Evolutionary conservation across 1,139 yeast species (phyloP).

Genomic region (Yamadazyma conglobata): DNA sequence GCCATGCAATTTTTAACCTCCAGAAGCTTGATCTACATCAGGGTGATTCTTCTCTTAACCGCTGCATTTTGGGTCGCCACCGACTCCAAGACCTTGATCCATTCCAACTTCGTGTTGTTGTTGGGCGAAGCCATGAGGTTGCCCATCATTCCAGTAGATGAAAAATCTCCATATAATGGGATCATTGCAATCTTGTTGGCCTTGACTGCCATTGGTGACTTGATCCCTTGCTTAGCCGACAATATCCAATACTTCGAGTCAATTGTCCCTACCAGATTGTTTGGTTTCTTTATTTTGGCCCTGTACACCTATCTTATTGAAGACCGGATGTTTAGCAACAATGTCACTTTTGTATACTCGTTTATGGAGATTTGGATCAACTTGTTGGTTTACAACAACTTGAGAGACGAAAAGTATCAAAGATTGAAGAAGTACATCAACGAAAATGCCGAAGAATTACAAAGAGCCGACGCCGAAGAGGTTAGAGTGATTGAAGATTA

Average conservation of each 20-base stretch:
- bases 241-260: conserved; percentile 60
- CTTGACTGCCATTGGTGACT: conserved; percentile 47
- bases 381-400: conserved; percentile 57
- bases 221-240: conserved; percentile 56
- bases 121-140: conserved; percentile 59
- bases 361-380: conserved; percentile 72
- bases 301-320: conserved; percentile 39
- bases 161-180: conserved; percentile 52
- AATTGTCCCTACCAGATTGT: conserved; percentile 64
- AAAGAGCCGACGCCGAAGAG: conserved; percentile 26
- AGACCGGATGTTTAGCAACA: conserved; percentile 51
- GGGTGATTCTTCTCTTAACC: conserved; percentile 44
- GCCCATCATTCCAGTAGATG: conserved; percentile 41
- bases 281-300: conserved; percentile 52
- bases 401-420: conserved; percentile 59
- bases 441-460: conserved; percentile 33
- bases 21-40: conserved; percentile 42
- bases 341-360: conserved; percentile 57
- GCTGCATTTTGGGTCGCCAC: conserved; percentile 61
- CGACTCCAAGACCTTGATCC: conserved; percentile 39
- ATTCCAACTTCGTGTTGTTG: conserved; percentile 48
- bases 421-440: conserved; percentile 38
- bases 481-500: conserved; percentile 24
- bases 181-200: conserved; percentile 44
- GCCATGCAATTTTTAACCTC: conserved; percentile 60